phyloP scores from a whole-genome alignment of 169 alveolate genomes.

The Theileria annulata region DNA sequence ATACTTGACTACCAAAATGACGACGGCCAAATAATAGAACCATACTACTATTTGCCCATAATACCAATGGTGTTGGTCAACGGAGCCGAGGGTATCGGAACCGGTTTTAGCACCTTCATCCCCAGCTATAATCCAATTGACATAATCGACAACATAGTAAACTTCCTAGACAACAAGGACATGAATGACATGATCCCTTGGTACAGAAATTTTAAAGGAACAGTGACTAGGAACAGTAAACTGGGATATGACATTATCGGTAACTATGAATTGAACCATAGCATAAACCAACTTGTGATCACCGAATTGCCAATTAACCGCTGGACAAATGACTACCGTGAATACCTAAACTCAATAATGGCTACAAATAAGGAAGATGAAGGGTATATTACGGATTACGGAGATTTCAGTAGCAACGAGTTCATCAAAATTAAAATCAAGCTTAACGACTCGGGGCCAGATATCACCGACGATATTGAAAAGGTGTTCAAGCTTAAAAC shows the following conservation, averaged over 20 bases:
- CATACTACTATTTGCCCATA: constrained; percentile 97
- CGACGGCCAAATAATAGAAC: constrained; percentile 99
- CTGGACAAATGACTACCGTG: constrained; percentile 97
- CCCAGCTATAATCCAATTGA: constrained; percentile 98
- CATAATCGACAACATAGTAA: constrained; percentile 88
- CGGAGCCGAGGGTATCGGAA: constrained; percentile 99
- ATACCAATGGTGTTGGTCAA: constrained; percentile 97
- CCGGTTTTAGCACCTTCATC: constrained; percentile 93
- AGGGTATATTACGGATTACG: constrained; percentile 73
- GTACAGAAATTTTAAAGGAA: constrained; percentile 96
- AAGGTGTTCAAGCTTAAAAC: constrained; percentile 90
- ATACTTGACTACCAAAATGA: constrained; percentile 88
- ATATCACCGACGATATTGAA: constrained; percentile 85
- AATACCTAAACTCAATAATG: constrained; percentile 84
- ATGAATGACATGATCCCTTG: constrained; percentile 95
- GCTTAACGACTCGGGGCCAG: constrained; percentile 68
- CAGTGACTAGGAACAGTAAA: constrained; percentile 83
- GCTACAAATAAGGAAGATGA: constrained; percentile 42
- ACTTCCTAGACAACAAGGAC: constrained; percentile 84
- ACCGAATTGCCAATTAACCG: constrained; percentile 97
- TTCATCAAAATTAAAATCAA: constrained; percentile 82
- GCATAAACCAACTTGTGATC: constrained; percentile 81
- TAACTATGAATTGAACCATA: constrained; percentile 65
- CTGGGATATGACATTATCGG: constrained; percentile 84
- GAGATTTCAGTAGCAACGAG: constrained; percentile 86